Base-by-base conservation (phyloP, 169 alveolate species). In the Eimeria maxima region DNA sequence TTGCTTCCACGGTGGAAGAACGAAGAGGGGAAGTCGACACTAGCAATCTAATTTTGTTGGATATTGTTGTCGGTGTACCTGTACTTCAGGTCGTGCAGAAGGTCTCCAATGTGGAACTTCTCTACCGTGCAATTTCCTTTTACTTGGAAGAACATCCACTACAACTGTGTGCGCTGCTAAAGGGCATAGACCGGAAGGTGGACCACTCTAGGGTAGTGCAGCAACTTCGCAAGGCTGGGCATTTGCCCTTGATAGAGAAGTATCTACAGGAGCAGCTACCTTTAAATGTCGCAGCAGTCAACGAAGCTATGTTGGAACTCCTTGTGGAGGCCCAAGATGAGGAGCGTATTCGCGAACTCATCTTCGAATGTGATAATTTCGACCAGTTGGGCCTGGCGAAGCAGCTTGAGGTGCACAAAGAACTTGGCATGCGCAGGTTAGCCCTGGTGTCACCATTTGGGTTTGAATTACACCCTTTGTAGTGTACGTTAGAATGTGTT, bases 101-200 rank as follows among this genome's bases (percentile, higher is more conserved):
- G 96, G 99, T 99, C 55, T 96, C 99, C 29, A 99, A 99, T 96
- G 98, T 99, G 81, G 99, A 99, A 96, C 98, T 99, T 86, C 98
- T 99, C 97, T 99, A 99, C 98, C 98, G 99, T 97, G 99, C 99
- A n/a, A 99, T 99, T 90, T 98, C 98, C 96, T 99, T 99, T 97
- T 99, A 99, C 97, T 97, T 99, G 57, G 99, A 99, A 93, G 99
- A 99, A 96, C 99, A 99, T 97, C 99, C 99, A n/a, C 98, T 98
- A 98, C 98, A 98, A 95, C 97, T 99, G 74, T 99, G 99, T 95
- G 99, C 99, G 90, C 98, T 99, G 91, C 97, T 98, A 83, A 95
- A 90, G 80, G 93, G 96, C 45, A 96, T 97, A 90, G 98, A 97
- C 94, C 80, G 95, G 90, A 95, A 97, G 94, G 96, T 96, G 74